Base-by-base conservation (phyloP, 176 grass and related monocot species). In the Eragrostis curvula region DNA sequence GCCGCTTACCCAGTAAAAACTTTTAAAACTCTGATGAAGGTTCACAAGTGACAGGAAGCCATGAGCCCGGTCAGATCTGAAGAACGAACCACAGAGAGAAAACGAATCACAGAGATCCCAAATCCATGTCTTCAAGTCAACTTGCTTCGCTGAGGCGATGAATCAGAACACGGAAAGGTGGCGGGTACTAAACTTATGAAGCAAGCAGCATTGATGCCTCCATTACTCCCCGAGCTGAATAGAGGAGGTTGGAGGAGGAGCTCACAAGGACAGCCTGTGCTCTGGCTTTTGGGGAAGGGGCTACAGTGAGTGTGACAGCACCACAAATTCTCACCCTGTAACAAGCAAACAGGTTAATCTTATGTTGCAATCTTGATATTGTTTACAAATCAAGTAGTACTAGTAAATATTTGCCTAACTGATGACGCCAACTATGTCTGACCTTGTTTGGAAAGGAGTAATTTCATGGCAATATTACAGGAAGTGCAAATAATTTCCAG, bases 141-240 rank as follows among this genome's bases (percentile, higher is more conserved):
- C 88, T 77, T 82, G 78, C 83, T 85, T 77, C 69, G 72, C 56
- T 81, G 66, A 71, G 77, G 71, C 25, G 77, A 84, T 67, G 68
- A 71, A 78, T 87, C 63, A 68, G 40, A 71, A 61, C 64, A 77
- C 39, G 73, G 69, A 36, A 83, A 71, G 61, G 57, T 20, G 32
- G 55, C 27, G 67, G 3, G 60, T 63, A 83, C 52, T 59, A 70
- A 68, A 47, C 62, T 67, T 80, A 55, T 36, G 23, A n/a, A 86
- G 58, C 67, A 86, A 90, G 79, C 83, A 72, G 88, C 79, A 90
- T 86, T 83, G 83, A 90, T 86, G 67, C 67, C 79, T 82, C 79
- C 83, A 86, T 90, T 82, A 83, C 79, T 83, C 79, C 73, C 42
- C 48, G 29, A 67, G 50, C 85, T 82, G 77, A 73, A 83, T 78